A percentile compares a stretch with the other conserved stretches of the same genome.
These are phyloP conservation scores for Huntiella omanensis DNA, from an alignment of 2,329 filamentous ascomycete species.

Conservation along the genomic window DNA sequence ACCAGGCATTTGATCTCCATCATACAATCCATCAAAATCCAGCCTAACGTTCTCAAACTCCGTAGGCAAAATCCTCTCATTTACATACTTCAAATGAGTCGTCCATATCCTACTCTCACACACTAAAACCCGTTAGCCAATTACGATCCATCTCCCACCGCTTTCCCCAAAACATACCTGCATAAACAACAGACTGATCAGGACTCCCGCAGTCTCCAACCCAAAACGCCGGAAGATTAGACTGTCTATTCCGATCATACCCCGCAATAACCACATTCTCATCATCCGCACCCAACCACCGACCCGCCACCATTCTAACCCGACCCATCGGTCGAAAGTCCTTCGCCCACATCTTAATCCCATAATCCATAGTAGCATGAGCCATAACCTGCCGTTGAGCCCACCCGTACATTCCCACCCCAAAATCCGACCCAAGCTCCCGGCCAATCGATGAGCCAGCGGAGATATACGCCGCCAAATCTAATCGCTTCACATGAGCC, in stretches of 20 bases:
- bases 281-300: neutral
- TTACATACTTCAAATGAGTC: too few relatives aligned
- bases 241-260: conserved; percentile 5
- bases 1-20: too few relatives aligned
- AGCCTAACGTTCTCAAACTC: too few relatives aligned
- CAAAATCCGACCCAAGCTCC: conserved; percentile 5
- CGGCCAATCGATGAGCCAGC: conserved; percentile 1
- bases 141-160: neutral
- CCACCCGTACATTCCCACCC: neutral
- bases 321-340: conserved; percentile 5
- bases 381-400: neutral
- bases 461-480: too few relatives aligned
- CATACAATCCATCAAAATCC: too few relatives aligned
- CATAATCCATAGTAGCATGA: neutral
- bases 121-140: too few relatives aligned
- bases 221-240: conserved; percentile 5
- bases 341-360: neutral
- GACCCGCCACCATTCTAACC: neutral
- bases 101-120: too few relatives aligned
- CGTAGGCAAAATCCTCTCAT: too few relatives aligned
- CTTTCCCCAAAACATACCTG: neutral
- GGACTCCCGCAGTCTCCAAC: conserved; percentile 5
- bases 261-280: neutral
- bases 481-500: too few relatives aligned
- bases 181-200: conserved; percentile 6